Base-by-base conservation (phyloP, 2,329 filamentous ascomycete genomes). In the Colletotrichum lupini region DNA sequence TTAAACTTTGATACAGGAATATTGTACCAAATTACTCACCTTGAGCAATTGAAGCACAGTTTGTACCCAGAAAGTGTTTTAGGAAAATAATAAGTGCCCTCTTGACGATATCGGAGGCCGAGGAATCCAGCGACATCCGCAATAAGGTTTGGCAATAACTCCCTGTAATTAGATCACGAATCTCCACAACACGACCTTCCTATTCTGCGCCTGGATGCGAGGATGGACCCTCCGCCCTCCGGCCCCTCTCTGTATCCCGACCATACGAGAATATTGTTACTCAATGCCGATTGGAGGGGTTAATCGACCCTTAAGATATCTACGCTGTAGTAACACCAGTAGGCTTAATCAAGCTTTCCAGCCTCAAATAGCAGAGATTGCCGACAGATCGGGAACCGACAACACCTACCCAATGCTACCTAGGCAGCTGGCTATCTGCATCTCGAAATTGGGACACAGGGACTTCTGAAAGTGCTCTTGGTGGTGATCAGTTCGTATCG, bases 401-500 rank as follows among this genome's bases (percentile, higher is more conserved):
- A 61, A n/a, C 63, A 67, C 68, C 63, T 67, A 67, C 63, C 68
- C 46, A 22, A 71, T 71, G 16, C 26, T 56, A 71, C 68, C 68
- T 71, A 71, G 68, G 37, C 30, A 11, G 22, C 32, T 71, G 63
- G 56, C 57, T 56, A 64, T 52, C 32, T 32, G 35, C 8, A 68
- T n/a, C 24, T 9, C 16, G 6, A 56, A 24, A 61, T 26, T 35
- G 14, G 57, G 49, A 35, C 55, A 28, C 28, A 24, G 57, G 57
- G 4, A 60, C 57, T 60, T 60, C 57, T 60, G 57, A 57, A 49
- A 42, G 16, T 46, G 32, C 26, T 19, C 32, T 49, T 22, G 56
- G 35, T 26, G 28, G n/a, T 56, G 32, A 35, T 55, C 35, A 35
- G 60, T 57, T 37, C 55, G 65, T 46, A 61, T 67, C 63, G 57